Percentiles rank a stretch among this genome's conserved stretches.
phyloP scores from a whole-genome alignment of 192 early-diverging fungal genomes.

The Backusella macrospora region DNA sequence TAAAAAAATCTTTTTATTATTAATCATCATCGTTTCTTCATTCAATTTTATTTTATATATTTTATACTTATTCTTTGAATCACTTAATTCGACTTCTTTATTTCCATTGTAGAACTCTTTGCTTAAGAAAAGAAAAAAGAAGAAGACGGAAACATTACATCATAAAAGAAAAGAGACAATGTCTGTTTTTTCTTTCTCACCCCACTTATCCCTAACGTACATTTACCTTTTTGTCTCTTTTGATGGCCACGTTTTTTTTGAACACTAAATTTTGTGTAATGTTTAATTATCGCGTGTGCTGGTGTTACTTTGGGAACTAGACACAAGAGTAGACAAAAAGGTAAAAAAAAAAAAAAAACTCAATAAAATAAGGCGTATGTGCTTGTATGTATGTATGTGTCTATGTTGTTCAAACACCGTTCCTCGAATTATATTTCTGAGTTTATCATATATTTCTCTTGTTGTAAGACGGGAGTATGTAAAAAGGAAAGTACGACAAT shows the following conservation, averaged over 20 bases:
- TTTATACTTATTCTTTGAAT: neutral
- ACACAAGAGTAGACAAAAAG: neutral
- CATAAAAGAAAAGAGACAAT: neutral
- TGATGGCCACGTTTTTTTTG: slow-evolving; percentile 9
- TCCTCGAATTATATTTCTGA: slow-evolving; percentile 3
- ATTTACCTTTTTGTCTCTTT: neutral
- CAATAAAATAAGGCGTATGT: slow-evolving; percentile 1
- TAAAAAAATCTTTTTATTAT: neutral
- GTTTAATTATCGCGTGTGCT: slow-evolving; percentile 1
- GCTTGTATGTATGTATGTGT: too few species aligned
- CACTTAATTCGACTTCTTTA: neutral
- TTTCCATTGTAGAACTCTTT: neutral
- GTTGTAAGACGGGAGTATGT: neutral
- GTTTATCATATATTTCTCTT: neutral
- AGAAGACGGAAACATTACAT: neutral
- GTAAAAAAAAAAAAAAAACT: neutral
- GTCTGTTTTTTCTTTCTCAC: neutral
- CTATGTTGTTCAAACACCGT: neutral
- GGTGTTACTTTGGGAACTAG: neutral
- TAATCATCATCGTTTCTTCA: neutral
- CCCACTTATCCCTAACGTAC: neutral
- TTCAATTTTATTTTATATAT: neutral
- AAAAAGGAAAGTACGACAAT: slow-evolving; percentile 10
- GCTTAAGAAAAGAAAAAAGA: too few species aligned
- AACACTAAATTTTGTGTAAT: slow-evolving; percentile 15